Evolutionary conservation across 2,329 filamentous ascomycete genomes (phyloP), one percentile per base, ranked within the genome.

Genomic region (Sphaceloma murrayae): DNA sequence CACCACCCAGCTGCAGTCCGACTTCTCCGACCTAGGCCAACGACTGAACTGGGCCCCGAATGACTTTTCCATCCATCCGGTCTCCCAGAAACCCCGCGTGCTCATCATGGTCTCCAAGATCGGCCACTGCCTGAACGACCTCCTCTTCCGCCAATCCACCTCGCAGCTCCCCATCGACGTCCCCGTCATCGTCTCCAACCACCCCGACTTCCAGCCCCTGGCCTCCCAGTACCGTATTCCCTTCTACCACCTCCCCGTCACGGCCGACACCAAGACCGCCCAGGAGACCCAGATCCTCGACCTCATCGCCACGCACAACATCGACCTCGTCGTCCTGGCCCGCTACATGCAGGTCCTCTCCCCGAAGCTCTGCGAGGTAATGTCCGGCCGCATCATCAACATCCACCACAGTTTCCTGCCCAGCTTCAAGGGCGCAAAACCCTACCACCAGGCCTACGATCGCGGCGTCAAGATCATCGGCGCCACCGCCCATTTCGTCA

Each of bases 51-150:
- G 31, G 30, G 14, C 21, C 14, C n/a, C 16, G 16, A 82, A 86
- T 78, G 69, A 77, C 54, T 86, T 82, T 66, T 72, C 83, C 54
- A 73, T 91, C 54, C 73, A 78, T 10, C 75, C 81, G 3, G 73
- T 78, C 9, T 66, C 77, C 39, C 70, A 78, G 56, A 87, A 86
- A 67, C 79, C 80, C 46, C 75, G 78, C 52, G 80, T 88, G 38
- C 69, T 91, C 55, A 85, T 91, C 69, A 89, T 91, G 84, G 85
- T 89, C 21, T 88, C 83, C 56, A 88, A 88, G 68, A 88, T 86
- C 55, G 85, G 84, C 6, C 84, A 89, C 69, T 89, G 84, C 62
- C 70, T 89, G 44, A 88, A 88, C 63, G 83, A 89, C 63, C 68
- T 91, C 38, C 73, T 91, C 27, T 91, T 86, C 76, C 78, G 85